Conservation (phyloP, 805 yeast genomes). For the Hagleromyces aurorensis region DNA sequence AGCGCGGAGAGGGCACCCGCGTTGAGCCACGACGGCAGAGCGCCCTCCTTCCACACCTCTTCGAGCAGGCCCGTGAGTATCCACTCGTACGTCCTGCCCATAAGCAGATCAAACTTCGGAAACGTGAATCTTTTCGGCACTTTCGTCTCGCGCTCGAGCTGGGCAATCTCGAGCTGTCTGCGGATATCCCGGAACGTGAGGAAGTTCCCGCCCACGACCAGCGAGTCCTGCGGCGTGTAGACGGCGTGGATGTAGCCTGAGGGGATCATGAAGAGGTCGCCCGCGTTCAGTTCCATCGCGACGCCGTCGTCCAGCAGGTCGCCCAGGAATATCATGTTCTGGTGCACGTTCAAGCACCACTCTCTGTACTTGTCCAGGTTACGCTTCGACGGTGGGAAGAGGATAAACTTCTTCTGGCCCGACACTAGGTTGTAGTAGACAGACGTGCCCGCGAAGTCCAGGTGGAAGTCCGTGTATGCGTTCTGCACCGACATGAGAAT, state of each 20-base stretch:
- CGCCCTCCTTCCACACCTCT: background rate
- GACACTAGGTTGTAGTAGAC: constrained; percentile 76
- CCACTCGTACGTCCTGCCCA: constrained; percentile 30
- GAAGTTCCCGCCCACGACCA: constrained; percentile 85
- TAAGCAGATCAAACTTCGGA: constrained; percentile 62
- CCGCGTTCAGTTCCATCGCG: constrained; percentile 45
- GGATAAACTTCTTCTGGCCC: constrained; percentile 69
- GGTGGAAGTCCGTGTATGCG: constrained; percentile 82
- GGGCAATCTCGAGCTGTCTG: constrained; percentile 53
- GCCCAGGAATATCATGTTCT: constrained; percentile 57
- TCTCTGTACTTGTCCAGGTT: constrained; percentile 55
- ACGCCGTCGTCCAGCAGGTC: constrained; percentile 45
- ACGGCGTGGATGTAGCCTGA: constrained; percentile 94
- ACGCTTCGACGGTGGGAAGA: constrained; percentile 65
- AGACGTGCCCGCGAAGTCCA: constrained; percentile 89
- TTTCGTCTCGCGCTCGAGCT: constrained; percentile 56
- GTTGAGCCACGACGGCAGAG: constrained; percentile 1
- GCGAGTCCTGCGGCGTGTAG: constrained; percentile 69
- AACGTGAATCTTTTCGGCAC: constrained; percentile 73
- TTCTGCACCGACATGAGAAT: constrained; percentile 78
- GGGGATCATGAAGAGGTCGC: constrained; percentile 77
- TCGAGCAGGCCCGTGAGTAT: constrained; percentile 5
- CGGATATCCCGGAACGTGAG: constrained; percentile 55
- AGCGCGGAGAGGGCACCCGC: constrained; percentile 9
- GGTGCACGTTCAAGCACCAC: constrained; percentile 64